Evolutionary conservation across 331 rosid species (phyloP), one percentile per base, ranked within the genome.

Genomic region (Ulmus americana): DNA sequence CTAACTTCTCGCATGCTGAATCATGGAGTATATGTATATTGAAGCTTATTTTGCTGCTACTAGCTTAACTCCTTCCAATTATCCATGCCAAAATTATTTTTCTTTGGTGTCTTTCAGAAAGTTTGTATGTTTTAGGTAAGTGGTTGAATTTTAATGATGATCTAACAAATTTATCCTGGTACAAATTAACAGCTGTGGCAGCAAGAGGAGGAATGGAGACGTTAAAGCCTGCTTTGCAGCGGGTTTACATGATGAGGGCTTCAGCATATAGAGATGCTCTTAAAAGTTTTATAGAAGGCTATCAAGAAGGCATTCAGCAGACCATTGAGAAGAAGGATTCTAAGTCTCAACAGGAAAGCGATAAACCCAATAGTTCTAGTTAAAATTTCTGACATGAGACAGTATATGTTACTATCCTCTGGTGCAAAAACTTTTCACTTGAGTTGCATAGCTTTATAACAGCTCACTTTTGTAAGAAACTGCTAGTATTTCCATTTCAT

Each of bases 171-270:
- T 49, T 55, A 62, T 71, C 42, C 76, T 76, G 73, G 44, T 42
- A 56, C 53, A 71, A 74, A 74, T 63, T 18, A 59, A 76, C 79
- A 89, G 95, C 95, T 70, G 75, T 86, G 64, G 96, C 96, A 66
- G 95, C 96, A 18, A 84, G 85, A 69, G 95, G 95, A 46, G 97
- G 97, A 55, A 90, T 81, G 90, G 87, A 81, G 80, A 84, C 85
- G 12, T 71, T 87, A 52, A 85, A 72, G 80, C 95, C 97, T 52
- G 95, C 91, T 69, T 69, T 86, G 67, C 96, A 88, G 73, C 86
- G 90, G 43, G 64, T 88, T 39, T 91, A 88, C 76, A 81, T 88
- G 96, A 85, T 88, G 58, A 86, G 90, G 78, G 91, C 95, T 72
- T 84, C 96, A 73, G 82, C 86, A 18, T 91, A 88, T 73, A 80